Conservation (phyloP, 352 stramenopile genomes). For the Globisporangium okanoganense region DNA sequence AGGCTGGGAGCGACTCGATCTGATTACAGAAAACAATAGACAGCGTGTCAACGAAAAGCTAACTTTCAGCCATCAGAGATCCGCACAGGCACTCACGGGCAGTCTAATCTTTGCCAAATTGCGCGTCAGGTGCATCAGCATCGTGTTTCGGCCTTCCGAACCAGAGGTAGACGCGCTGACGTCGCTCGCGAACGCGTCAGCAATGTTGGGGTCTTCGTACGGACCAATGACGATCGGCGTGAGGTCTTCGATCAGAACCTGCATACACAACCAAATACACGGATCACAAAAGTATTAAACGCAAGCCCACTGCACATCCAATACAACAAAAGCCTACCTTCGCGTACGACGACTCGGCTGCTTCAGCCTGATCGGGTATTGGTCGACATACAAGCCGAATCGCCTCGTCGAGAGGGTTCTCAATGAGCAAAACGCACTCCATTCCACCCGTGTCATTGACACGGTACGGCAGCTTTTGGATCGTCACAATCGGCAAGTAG, state of each 20-base stretch:
- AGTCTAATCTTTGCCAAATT: conserved; percentile 60
- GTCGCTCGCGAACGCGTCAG: conserved; percentile 54
- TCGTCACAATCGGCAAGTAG: conserved; percentile 72
- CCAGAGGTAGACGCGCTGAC: conserved; percentile 13
- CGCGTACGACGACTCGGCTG: conserved; percentile 11
- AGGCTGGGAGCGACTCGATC: conserved; percentile 11
- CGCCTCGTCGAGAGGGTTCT: conserved; percentile 79
- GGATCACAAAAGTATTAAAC: neutral
- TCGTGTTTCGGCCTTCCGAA: conserved; percentile 33
- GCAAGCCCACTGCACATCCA: neutral
- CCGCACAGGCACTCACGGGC: conserved; percentile 18
- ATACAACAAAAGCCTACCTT: conserved; percentile 19
- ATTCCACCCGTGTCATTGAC: conserved; percentile 12
- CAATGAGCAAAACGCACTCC: conserved; percentile 63
- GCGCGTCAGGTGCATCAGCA: conserved; percentile 42
- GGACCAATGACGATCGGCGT: conserved; percentile 63
- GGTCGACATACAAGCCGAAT: conserved; percentile 57
- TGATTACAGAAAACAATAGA: conserved; percentile 10
- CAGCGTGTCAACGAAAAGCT: neutral
- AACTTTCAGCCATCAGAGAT: neutral
- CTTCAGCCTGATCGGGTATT: neutral
- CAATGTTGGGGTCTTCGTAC: conserved; percentile 84
- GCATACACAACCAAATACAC: neutral
- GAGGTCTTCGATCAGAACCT: conserved; percentile 49
- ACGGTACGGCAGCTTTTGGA: conserved; percentile 50